Base-by-base conservation (phyloP, 495 filamentous ascomycete species). In the Penicillium steckii region DNA sequence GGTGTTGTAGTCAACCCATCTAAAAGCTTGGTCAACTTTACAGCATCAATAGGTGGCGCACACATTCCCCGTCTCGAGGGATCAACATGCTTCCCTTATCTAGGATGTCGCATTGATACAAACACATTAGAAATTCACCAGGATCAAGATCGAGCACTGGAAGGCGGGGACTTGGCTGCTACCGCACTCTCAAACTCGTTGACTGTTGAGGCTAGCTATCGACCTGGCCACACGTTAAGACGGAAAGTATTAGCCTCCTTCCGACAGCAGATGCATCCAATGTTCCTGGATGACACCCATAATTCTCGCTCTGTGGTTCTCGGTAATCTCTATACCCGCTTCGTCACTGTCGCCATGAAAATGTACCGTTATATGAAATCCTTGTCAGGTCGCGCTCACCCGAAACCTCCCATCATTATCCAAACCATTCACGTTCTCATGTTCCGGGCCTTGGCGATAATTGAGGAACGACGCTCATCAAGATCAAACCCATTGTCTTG, bases 21-120 rank as follows among this genome's bases (percentile, higher is more conserved):
- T 22, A 98, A 98, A 69, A 90, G 84, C 40, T 70, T 97, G n/a
- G 84, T 84, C 17, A 97, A 95, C 62, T 97, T 97, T 62, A 80
- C 86, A 22, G 64, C 85, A n/a, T 61, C 55, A 0, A 68, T 93
- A 35, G 70, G 82, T 42, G 83, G 78, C 0, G 65, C 58, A 17
- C 66, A 73, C 10, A 75, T 95, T 41, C 69, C 79, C 3, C 72
- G 74, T 22, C 55, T 84, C 4, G 64, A 72, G 0, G 76, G 71
- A 4, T 71, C 67, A 3, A 54, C 47, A 2, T 64, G 68, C 13
- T 97, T 98, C 62, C 92, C 93, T 0, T 98, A 96, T 62, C 97
- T 93, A 58, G 94, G 94, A 0, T 81, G 78, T 46, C 57, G 83
- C 13, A 90, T 98, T 52, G 74, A 97, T 59, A 88, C 80, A 3